Percentiles rank a stretch among this genome's conserved stretches.
Evolutionary conservation across 2,329 filamentous ascomycete genomes (phyloP).

Genomic region (Alternaria triticimaculans): DNA sequence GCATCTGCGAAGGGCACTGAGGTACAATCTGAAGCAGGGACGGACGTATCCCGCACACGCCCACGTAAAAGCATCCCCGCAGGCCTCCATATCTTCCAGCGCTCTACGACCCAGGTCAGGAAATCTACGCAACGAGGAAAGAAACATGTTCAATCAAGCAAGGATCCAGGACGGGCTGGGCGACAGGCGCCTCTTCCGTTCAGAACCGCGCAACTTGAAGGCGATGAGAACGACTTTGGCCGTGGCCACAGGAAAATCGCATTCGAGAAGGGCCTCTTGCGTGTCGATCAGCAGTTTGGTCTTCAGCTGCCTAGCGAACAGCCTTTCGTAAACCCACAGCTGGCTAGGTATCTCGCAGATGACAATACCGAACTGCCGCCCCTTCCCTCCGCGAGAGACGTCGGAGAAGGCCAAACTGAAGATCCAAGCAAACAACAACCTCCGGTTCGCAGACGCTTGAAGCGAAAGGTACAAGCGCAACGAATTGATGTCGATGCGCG

Average conservation of each 20-base stretch:
- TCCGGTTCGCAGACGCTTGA: conserved; percentile 28
- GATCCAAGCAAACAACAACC: neutral
- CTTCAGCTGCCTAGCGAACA: conserved; percentile 12
- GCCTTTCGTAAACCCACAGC: conserved; percentile 33
- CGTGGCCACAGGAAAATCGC: conserved; percentile 44
- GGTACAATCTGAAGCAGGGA: neutral
- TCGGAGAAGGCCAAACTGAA: conserved; percentile 14
- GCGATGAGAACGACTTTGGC: conserved; percentile 49
- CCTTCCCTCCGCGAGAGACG: conserved; percentile 25
- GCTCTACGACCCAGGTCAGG: neutral
- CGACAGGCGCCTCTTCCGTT: conserved; percentile 18
- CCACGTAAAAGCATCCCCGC: conserved; percentile 4
- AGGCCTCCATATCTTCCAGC: conserved; percentile 21
- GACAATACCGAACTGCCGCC: conserved; percentile 31
- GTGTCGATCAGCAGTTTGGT: conserved; percentile 36
- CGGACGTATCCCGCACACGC: neutral
- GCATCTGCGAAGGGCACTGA: neutral
- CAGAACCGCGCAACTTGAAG: conserved; percentile 53
- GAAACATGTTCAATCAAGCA: neutral
- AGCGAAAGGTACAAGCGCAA: conserved; percentile 50
- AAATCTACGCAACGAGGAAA: conserved; percentile 3
- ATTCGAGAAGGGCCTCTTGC: conserved; percentile 45
- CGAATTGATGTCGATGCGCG: conserved; percentile 56
- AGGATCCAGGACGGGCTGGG: neutral
- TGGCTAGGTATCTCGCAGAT: conserved; percentile 44